Evolutionary conservation across 2,329 filamentous ascomycete genomes (phyloP).

Genomic region (Sarocladium kiliense): DNA sequence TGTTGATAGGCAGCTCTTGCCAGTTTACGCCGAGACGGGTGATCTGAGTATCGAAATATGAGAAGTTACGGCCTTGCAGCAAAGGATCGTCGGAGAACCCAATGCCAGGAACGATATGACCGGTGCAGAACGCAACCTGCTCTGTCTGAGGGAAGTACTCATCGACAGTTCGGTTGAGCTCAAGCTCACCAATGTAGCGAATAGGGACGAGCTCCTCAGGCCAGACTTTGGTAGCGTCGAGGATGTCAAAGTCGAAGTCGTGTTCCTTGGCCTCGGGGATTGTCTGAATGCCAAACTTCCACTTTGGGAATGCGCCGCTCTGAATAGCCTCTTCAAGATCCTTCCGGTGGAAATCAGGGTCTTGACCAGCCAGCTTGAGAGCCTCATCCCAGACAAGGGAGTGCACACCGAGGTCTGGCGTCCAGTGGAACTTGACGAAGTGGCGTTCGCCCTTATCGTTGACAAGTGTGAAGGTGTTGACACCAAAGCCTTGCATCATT

Average conservation of each 20-base stretch:
- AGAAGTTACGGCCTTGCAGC: conserved; percentile 66
- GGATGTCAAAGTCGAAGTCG: conserved; percentile 78
- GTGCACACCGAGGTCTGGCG: conserved; percentile 68
- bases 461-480: conserved; percentile 69
- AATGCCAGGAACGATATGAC: conserved; percentile 73
- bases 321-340: conserved; percentile 71
- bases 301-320: conserved; percentile 64
- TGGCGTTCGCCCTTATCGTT: conserved; percentile 64
- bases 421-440: conserved; percentile 77
- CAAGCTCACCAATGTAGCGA: conserved; percentile 71
- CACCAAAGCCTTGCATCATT: conserved; percentile 84
- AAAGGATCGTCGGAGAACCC: conserved; percentile 74
- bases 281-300: conserved; percentile 79
- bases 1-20: conserved; percentile 19
- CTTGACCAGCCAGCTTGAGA: conserved; percentile 66
- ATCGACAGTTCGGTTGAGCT: conserved; percentile 74
- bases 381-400: conserved; percentile 77
- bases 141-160: conserved; percentile 81
- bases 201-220: conserved; percentile 72
- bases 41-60: conserved; percentile 64
- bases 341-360: conserved; percentile 78
- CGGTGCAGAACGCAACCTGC: conserved; percentile 77
- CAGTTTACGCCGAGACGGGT: conserved; percentile 47
- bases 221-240: conserved; percentile 84
- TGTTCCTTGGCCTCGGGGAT: conserved; percentile 67